Conservation (phyloP, 2,329 filamentous ascomycete genomes). For the Clonostachys byssicola region DNA sequence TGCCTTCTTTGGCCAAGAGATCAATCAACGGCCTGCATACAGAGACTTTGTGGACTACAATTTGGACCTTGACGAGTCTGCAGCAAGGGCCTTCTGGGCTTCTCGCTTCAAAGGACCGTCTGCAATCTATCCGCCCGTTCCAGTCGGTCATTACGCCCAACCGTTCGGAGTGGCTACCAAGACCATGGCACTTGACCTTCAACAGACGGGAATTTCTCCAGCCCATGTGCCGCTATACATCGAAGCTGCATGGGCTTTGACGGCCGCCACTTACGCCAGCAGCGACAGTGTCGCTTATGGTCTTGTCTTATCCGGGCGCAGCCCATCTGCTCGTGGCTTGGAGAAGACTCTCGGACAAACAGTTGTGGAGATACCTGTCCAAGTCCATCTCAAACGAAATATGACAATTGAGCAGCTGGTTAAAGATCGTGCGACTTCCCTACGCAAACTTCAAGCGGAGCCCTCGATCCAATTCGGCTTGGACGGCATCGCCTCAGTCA, state of each 20-base stretch:
- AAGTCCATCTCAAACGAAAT: background rate
- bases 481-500: background rate
- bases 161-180: background rate
- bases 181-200: conserved; percentile 34
- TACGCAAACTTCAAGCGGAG: background rate
- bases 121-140: background rate
- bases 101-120: background rate
- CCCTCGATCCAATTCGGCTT: background rate
- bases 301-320: conserved; percentile 1
- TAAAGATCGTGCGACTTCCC: conserved; percentile 36
- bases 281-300: conserved; percentile 4
- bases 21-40: background rate
- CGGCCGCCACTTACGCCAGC: conserved; percentile 2
- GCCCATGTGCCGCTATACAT: conserved; percentile 3
- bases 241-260: conserved; percentile 5
- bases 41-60: conserved; percentile 1
- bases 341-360: conserved; percentile 2
- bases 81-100: conserved; percentile 1
- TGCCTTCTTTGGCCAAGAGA: background rate
- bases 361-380: conserved; percentile 2
- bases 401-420: conserved; percentile 27
- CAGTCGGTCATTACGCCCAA: background rate
- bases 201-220: background rate
- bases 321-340: background rate
- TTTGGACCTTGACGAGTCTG: background rate